Base-by-base conservation (phyloP, 176 grass and related monocot genomes). In the Chrysopogon serrulatus region DNA sequence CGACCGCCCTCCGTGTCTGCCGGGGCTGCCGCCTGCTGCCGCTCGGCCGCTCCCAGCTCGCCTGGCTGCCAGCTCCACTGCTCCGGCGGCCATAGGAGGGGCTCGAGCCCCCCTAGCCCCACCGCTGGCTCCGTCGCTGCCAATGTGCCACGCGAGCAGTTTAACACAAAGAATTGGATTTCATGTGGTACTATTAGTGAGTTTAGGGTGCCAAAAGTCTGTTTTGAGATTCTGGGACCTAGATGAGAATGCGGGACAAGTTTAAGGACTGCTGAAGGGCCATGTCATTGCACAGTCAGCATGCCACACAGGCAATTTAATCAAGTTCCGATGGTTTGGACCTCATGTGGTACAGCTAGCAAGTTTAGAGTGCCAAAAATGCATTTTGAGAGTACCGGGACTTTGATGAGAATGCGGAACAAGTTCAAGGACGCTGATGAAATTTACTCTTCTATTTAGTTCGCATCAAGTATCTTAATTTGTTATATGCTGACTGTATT, bases 401-500 rank as follows among this genome's bases (percentile, higher is more conserved):
- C 56, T 26, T 59, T 23, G n/a, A 59, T 59, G n/a, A 4, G 23
- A 59, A 59, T 10, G 0, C 4, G 8, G 23, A 23, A 57, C 54
- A 57, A 57, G 54, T 57, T 24, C 54, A 24, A 24, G 23, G 54
- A 57, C 23, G 10, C 23, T 57, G 56, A 26, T 59, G 54, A 59
- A 24, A 56, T 56, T 56, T 59, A 27, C n/a, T 12, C 56, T 59
- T 56, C 28, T 45, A 19, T 80, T 45, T 39, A 33, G 35, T 26
- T 51, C 24, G 48, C 45, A 70, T 34, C 15, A 76, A 81, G 1
- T 69, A 85, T 69, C 70, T 37, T 60, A 80, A 48, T 33, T 37
- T 31, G 10, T 69, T 51, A 61, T 51, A 61, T 70, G 53, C 8
- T 81, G 10, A 69, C 48, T 80, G 26, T 85, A 80, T 75, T 71